Conservation (phyloP, 1,284 basidiomycete species). For the Flammula alnicola region DNA sequence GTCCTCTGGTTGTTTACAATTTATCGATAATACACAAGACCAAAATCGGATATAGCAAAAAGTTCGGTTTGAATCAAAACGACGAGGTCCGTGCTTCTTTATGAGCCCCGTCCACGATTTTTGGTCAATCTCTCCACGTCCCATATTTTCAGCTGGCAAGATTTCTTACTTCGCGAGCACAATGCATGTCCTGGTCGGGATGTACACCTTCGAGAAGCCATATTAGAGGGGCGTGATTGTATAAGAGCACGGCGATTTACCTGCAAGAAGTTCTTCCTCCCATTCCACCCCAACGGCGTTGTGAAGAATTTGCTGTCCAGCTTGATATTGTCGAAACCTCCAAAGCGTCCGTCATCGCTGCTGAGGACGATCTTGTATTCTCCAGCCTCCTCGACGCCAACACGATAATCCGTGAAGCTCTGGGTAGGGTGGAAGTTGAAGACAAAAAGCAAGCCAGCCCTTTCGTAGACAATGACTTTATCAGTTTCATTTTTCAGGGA, state of each 20-base stretch:
- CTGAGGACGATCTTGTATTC: conserved; percentile 84
- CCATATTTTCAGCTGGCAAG: neutral
- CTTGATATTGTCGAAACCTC: conserved; percentile 86
- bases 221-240: conserved; percentile 7
- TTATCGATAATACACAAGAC: neutral
- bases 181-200: conserved; percentile 76
- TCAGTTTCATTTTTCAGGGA: conserved; percentile 93
- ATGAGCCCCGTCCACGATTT: neutral
- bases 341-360: conserved; percentile 87
- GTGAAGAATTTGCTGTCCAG: conserved; percentile 76
- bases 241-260: conserved; percentile 40
- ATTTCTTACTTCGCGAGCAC: conserved; percentile 60
- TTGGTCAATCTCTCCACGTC: neutral
- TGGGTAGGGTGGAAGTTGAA: conserved; percentile 95
- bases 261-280: conserved; percentile 87
- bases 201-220: conserved; percentile 64
- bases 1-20: neutral
- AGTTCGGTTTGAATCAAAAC: neutral
- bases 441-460: conserved; percentile 90
- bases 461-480: conserved; percentile 93
- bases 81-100: neutral
- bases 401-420: conserved; percentile 92
- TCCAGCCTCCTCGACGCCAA: conserved; percentile 88
- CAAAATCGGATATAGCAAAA: neutral
- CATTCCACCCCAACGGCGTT: conserved; percentile 90